Base-by-base conservation (phyloP, 352 stramenopile species). In the Globisporangium uncinulatum region DNA sequence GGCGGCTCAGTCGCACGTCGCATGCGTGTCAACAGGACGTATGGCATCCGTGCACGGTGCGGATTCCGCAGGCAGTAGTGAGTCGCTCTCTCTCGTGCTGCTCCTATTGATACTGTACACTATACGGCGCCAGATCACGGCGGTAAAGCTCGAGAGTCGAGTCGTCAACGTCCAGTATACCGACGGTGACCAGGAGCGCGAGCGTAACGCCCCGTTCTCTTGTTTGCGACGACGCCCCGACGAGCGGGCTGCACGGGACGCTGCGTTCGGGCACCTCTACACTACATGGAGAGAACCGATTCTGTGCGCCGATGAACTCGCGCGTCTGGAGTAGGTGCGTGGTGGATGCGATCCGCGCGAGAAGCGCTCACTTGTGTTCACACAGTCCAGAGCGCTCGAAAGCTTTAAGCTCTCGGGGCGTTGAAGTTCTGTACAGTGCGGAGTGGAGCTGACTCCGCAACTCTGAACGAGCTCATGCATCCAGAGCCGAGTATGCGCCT, bases 81-180 rank as follows among this genome's bases (percentile, higher is more conserved):
- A 43, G 11, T 6, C 19, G 11, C 46, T 51, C 13, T 4, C 15
- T 19, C 32, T 55, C 32, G 10, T n/a, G 13, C 44, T 50, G 10
- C 17, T 29, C 20, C 6, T 1, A 48, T 21, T 48, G 9, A 48
- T 8, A 29, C 42, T n/a, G 1, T 47, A 14, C 42, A 14, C n/a
- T 11, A 6, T 47, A 19, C 46, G 49, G 5, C 6, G 14, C 31
- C 45, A 66, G 61, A 55, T 85, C 14, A 69, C 57, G 1, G 41
- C 62, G 4, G 44, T 79, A 4, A 61, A 76, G 37, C n/a, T 13
- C 17, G 47, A 62, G 20, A 57, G 15, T 51, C 68, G 49, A 19
- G 55, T 47, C 45, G 24, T 67, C 19, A 58, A 81, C n/a, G 47
- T 88, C 7, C 67, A 82, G 19, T 86, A 76, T 47, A 53, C 83